phyloP scores from a whole-genome alignment of 2,329 filamentous ascomycete genomes.

The Aspergillus pseudoviridinutans region DNA sequence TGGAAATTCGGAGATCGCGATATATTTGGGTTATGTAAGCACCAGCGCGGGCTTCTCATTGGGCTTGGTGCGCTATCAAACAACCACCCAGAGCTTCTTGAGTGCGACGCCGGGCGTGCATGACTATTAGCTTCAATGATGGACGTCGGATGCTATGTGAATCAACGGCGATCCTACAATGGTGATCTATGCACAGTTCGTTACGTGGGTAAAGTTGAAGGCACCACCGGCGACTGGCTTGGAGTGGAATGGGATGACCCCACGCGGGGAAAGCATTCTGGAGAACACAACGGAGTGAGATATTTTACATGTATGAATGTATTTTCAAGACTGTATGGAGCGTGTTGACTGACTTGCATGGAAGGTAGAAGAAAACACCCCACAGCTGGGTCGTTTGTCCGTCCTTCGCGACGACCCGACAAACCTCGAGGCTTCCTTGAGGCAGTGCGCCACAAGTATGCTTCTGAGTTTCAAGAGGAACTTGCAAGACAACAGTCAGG shows the following conservation, averaged over 20 bases:
- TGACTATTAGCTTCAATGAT: neutral
- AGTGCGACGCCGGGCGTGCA: neutral
- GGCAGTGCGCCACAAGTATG: constrained; percentile 81
- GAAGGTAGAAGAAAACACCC: constrained; percentile 59
- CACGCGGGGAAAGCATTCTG: constrained; percentile 82
- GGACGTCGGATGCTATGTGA: constrained; percentile 44
- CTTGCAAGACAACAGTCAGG: constrained; percentile 6
- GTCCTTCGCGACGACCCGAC: constrained; percentile 69
- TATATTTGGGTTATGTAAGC: constrained; percentile 24
- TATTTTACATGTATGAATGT: constrained; percentile 72
- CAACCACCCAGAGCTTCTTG: constrained; percentile 1
- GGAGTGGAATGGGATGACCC: constrained; percentile 97
- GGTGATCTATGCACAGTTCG: constrained; percentile 77
- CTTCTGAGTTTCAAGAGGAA: constrained; percentile 50
- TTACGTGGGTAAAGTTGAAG: constrained; percentile 72
- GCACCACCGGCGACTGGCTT: constrained; percentile 76
- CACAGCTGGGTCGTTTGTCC: constrained; percentile 81
- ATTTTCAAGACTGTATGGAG: neutral
- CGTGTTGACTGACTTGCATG: constrained; percentile 14
- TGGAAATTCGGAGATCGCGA: constrained; percentile 6
- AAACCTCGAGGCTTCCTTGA: constrained; percentile 68
- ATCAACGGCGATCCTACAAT: constrained; percentile 77
- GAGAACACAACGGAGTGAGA: constrained; percentile 69
- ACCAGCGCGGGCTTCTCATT: constrained; percentile 6
- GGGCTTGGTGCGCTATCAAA: constrained; percentile 6